Percentiles rank a stretch among this genome's conserved stretches.
These are phyloP conservation scores for Paraleonurus japonicus DNA, from an alignment of 257 asterid species.

Conservation along the genomic window DNA sequence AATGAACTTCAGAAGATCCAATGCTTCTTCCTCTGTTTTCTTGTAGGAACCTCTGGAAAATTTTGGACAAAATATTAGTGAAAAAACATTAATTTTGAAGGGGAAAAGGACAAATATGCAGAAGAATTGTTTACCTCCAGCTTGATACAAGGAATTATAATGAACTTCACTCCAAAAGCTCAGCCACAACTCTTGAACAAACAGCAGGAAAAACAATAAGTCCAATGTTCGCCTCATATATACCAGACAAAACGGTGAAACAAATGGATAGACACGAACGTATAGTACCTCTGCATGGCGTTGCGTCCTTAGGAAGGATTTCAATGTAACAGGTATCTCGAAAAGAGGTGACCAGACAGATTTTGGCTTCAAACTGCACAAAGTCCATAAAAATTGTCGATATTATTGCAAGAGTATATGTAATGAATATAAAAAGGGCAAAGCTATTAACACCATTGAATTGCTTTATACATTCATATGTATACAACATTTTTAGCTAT, in stretches of 20 bases:
- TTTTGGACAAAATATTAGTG: neutral
- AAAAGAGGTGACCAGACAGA: conserved; percentile 91
- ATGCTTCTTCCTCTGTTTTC: conserved; percentile 66
- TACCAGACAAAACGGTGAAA: neutral
- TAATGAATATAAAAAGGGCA: neutral
- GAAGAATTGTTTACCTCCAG: conserved; percentile 54
- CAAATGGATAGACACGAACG: neutral
- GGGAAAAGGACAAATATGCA: neutral
- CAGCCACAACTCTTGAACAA: conserved; percentile 73
- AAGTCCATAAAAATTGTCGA: neutral
- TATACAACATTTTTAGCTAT: neutral
- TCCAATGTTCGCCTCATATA: neutral
- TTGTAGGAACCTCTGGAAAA: conserved; percentile 65
- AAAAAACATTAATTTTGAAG: neutral
- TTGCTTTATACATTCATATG: neutral
- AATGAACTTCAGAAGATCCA: conserved; percentile 57
- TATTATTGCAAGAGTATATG: neutral
- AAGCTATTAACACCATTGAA: neutral
- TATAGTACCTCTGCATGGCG: conserved; percentile 58
- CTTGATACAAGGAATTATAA: conserved; percentile 79
- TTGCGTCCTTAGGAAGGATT: conserved; percentile 70
- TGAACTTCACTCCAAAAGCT: conserved; percentile 99
- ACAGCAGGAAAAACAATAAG: neutral
- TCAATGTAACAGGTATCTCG: conserved; percentile 81
- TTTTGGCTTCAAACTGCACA: conserved; percentile 75